A percentile compares a stretch with the other conserved stretches of the same genome.
Conservation (phyloP, 108 stramenopile genomes). For the Stephanodiscus triporus region DNA sequence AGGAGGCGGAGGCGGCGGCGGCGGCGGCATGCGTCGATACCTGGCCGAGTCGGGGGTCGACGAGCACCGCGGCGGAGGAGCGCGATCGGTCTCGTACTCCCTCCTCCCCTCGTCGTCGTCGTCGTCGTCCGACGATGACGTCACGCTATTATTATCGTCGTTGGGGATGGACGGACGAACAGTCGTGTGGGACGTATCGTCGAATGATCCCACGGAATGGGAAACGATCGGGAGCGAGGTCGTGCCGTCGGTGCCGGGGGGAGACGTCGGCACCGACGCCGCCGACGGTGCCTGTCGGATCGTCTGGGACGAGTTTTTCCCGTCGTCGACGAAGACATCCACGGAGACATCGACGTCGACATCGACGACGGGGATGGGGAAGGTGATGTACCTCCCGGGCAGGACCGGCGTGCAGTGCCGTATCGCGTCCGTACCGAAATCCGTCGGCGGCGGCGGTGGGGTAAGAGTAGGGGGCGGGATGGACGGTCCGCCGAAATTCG, state of each 20-base stretch:
- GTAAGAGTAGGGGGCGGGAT: not conserved
- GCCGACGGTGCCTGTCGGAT: slow-evolving; percentile 62
- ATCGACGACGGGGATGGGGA: not conserved
- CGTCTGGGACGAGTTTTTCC: slow-evolving; percentile 1
- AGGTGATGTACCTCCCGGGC: slow-evolving; percentile 50
- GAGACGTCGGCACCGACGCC: slow-evolving; percentile 66
- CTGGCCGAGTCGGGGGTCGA: slow-evolving; percentile 49
- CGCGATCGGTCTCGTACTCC: slow-evolving; percentile 54
- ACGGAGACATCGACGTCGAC: not conserved
- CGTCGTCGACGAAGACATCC: not conserved
- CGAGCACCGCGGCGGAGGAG: slow-evolving; percentile 51
- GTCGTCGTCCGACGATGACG: not conserved
- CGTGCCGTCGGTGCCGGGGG: slow-evolving; percentile 30
- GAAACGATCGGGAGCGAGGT: slow-evolving; percentile 44
- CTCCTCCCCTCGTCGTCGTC: not conserved
- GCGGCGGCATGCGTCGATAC: not conserved
- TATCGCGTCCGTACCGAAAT: not conserved
- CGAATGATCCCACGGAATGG: slow-evolving; percentile 46
- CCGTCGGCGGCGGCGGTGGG: not conserved
- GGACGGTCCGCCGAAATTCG: slow-evolving; percentile 27
- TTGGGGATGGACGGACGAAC: slow-evolving; percentile 73
- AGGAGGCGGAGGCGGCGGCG: too few species aligned
- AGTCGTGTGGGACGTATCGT: slow-evolving; percentile 54
- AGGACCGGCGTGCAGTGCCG: slow-evolving; percentile 53
- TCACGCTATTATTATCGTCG: slow-evolving; percentile 33